Evolutionary conservation across 1,284 basidiomycete genomes (phyloP).

Genomic region (Vanrija pseudolonga): DNA sequence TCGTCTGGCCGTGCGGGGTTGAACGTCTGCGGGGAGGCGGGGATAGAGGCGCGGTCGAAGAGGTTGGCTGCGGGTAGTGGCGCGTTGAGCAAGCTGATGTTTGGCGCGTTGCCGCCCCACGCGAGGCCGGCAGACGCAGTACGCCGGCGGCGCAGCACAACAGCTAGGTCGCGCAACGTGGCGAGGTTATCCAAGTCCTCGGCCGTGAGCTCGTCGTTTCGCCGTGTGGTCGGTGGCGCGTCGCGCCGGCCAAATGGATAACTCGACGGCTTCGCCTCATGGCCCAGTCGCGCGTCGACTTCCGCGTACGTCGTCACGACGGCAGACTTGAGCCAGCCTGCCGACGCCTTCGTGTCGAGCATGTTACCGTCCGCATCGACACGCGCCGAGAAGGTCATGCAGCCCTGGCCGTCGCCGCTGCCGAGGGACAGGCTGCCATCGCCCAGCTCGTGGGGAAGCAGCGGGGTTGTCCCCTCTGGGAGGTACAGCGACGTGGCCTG

Average conservation of each 20-base stretch:
- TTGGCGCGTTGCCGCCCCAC: conserved; percentile 7
- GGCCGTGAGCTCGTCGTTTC: not conserved
- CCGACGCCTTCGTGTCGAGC: conserved; percentile 64
- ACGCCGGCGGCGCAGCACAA: conserved; percentile 30
- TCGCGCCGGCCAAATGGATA: conserved; percentile 28
- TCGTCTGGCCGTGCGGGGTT: not conserved
- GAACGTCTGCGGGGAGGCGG: conserved; percentile 25
- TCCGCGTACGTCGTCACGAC: conserved; percentile 64
- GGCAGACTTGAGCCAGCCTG: conserved; percentile 70
- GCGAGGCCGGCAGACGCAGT: conserved; percentile 31
- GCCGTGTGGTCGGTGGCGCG: not conserved
- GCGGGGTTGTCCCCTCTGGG: conserved; percentile 61
- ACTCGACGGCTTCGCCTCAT: conserved; percentile 10
- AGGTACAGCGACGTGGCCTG: conserved; percentile 61
- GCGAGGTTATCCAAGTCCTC: conserved; percentile 48
- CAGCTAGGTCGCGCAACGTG: conserved; percentile 47
- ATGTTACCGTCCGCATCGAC: conserved; percentile 64
- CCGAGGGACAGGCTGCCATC: conserved; percentile 61
- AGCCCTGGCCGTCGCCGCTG: conserved; percentile 51
- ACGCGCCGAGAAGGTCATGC: conserved; percentile 78
- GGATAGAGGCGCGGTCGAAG: conserved; percentile 15
- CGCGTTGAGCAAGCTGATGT: conserved; percentile 15
- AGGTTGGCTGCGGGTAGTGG: conserved; percentile 16
- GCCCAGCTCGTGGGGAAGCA: conserved; percentile 59
- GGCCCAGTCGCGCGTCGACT: conserved; percentile 60